These are phyloP conservation scores for Brettanomyces custersianus DNA, from an alignment of 805 yeast species.

Conservation along the genomic window DNA sequence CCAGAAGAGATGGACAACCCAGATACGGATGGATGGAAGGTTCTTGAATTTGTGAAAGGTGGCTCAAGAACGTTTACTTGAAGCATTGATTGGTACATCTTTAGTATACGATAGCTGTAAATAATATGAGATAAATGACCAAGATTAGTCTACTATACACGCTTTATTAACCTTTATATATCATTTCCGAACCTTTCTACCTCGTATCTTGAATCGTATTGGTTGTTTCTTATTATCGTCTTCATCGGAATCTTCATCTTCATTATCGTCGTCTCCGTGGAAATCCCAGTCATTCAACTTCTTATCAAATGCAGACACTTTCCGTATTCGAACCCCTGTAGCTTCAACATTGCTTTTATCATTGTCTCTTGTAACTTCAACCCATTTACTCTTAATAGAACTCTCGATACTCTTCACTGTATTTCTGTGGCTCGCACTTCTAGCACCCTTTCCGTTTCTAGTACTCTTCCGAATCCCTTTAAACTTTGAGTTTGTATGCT, in stretches of 20 bases:
- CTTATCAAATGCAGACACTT: slow-evolving; percentile 10
- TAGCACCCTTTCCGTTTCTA: too few relatives aligned
- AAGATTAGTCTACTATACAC: too few relatives aligned
- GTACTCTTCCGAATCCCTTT: slow-evolving; percentile 5
- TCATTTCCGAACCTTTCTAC: background rate
- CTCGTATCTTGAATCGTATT: slow-evolving; percentile 10
- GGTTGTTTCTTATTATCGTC: slow-evolving; percentile 4
- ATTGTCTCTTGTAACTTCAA: too few relatives aligned
- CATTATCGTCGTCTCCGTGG: slow-evolving; percentile 8
- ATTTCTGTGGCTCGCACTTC: too few relatives aligned
- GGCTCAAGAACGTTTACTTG: slow-evolving; percentile 76
- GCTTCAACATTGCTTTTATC: background rate
- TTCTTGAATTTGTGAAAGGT: slow-evolving; percentile 89
- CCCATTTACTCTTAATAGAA: too few relatives aligned
- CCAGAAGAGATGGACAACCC: slow-evolving; percentile 86
- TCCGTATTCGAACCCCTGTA: slow-evolving; percentile 5
- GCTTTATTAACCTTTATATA: background rate
- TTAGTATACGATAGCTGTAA: slow-evolving; percentile 1
- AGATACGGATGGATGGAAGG: slow-evolving; percentile 96
- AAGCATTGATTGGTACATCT: slow-evolving; percentile 3
- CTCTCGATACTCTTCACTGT: too few relatives aligned
- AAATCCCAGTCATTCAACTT: slow-evolving; percentile 24
- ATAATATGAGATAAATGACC: background rate
- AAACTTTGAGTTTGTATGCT: slow-evolving; percentile 1
- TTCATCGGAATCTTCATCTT: slow-evolving; percentile 6